A percentile compares a stretch with the other conserved stretches of the same genome.
Evolutionary conservation across 306 rosid genomes (phyloP).

Genomic region (Trifolium pratense): DNA sequence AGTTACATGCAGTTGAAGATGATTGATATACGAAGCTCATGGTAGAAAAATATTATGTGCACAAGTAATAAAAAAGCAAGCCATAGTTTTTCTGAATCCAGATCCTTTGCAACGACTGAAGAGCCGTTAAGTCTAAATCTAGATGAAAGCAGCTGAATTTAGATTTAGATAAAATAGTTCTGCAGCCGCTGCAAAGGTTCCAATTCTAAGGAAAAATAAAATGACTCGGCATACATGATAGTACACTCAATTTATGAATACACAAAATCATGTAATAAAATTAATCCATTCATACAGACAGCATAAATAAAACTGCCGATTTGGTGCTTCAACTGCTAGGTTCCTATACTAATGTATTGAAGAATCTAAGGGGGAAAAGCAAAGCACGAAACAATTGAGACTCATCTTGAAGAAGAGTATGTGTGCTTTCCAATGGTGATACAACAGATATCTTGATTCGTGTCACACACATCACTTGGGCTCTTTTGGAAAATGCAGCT

Average conservation of each 20-base stretch:
- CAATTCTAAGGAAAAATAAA: not conserved
- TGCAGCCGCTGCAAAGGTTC: not conserved
- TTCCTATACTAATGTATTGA: constrained; percentile 32
- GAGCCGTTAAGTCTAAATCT: not conserved
- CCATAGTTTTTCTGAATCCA: not conserved
- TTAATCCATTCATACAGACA: too few species aligned
- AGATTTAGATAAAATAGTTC: not conserved
- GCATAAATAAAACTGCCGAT: constrained; percentile 3
- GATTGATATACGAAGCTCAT: too few species aligned
- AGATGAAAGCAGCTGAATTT: not conserved
- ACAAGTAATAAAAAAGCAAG: not conserved
- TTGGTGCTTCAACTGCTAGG: constrained; percentile 14
- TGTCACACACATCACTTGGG: constrained; percentile 50
- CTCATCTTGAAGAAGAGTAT: constrained; percentile 25
- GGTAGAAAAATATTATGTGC: not conserved
- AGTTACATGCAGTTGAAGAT: too few species aligned
- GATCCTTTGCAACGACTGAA: not conserved
- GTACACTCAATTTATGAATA: not conserved
- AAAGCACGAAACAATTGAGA: constrained; percentile 31
- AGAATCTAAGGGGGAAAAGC: not conserved
- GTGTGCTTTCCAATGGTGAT: not conserved
- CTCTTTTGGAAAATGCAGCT: constrained; percentile 88
- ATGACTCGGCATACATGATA: constrained; percentile 1
- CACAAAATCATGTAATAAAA: too few species aligned
- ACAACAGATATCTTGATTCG: too few species aligned